phyloP scores from a whole-genome alignment of 148 eudicot genomes.

The Vaccinium darrowii region DNA sequence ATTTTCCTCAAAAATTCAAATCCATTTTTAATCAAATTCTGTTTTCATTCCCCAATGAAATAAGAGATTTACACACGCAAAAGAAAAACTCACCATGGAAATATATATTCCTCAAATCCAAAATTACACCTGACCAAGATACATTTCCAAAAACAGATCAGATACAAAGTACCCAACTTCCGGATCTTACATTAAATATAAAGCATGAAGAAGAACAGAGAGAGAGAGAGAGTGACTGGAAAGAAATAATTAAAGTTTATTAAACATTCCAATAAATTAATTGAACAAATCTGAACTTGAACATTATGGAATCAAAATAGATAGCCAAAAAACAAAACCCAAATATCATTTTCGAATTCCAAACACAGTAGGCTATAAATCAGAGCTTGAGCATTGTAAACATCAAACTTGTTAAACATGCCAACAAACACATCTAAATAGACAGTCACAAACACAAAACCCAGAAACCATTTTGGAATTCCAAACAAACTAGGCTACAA shows the following conservation, averaged over 20 bases:
- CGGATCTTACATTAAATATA: not conserved
- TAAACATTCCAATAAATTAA: not conserved
- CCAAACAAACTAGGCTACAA: not conserved
- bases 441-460: not conserved
- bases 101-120: conserved; percentile 19
- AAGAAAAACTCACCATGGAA: conserved; percentile 29
- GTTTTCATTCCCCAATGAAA: not conserved
- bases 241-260: not conserved
- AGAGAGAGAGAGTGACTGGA: not conserved
- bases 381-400: not conserved
- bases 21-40: not conserved
- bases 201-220: not conserved
- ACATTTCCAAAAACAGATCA: conserved; percentile 5
- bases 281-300: not conserved
- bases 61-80: not conserved
- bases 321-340: conserved; percentile 1
- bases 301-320: not conserved
- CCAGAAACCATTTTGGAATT: not conserved
- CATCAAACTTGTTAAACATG: not conserved
- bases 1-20: not conserved
- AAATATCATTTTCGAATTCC: not conserved
- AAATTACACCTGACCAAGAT: conserved; percentile 26
- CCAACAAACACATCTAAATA: not conserved
- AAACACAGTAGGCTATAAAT: not conserved
- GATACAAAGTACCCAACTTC: conserved; percentile 11